Evolutionary conservation across 75 land plant genomes (phyloP).

Genomic region (Azolla pinnata): DNA sequence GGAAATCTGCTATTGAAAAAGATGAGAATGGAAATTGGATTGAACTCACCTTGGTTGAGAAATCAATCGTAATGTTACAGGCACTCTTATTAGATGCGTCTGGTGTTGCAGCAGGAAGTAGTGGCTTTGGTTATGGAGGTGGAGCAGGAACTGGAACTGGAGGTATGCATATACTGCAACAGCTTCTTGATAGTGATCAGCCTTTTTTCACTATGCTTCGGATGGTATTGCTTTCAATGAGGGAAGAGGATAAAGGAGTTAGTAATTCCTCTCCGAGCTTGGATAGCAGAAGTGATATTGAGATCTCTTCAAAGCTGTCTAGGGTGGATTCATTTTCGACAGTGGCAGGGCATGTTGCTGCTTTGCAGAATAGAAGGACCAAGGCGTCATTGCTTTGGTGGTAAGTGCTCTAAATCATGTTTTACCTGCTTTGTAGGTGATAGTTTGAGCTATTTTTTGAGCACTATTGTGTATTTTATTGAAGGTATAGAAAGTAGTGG

Average conservation of each 20-base stretch:
- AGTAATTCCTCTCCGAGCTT: conserved; percentile 35
- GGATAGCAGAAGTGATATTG: conserved; percentile 15
- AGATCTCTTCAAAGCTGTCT: conserved; percentile 1
- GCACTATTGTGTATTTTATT: too few species aligned
- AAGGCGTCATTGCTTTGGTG: conserved; percentile 80
- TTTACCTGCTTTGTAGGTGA: neutral
- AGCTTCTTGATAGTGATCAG: conserved; percentile 95
- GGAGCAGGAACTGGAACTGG: conserved; percentile 91
- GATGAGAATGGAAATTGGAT: conserved; percentile 85
- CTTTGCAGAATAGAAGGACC: conserved; percentile 28
- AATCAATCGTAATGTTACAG: conserved; percentile 86
- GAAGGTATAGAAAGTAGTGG: too few species aligned
- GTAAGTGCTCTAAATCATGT: conserved; percentile 19
- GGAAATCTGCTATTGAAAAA: conserved; percentile 69
- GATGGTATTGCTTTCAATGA: conserved; percentile 89
- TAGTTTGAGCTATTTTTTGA: neutral
- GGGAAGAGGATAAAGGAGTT: conserved; percentile 83
- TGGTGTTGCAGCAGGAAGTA: conserved; percentile 58
- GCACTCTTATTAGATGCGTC: conserved; percentile 80
- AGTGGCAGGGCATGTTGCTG: neutral
- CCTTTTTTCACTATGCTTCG: conserved; percentile 96
- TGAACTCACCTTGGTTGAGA: conserved; percentile 80
- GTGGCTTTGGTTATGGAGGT: conserved; percentile 82
- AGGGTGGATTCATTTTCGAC: neutral
- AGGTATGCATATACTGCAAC: conserved; percentile 82